Conservation (phyloP, 306 rosid species). For the Cucumis cinereus region DNA sequence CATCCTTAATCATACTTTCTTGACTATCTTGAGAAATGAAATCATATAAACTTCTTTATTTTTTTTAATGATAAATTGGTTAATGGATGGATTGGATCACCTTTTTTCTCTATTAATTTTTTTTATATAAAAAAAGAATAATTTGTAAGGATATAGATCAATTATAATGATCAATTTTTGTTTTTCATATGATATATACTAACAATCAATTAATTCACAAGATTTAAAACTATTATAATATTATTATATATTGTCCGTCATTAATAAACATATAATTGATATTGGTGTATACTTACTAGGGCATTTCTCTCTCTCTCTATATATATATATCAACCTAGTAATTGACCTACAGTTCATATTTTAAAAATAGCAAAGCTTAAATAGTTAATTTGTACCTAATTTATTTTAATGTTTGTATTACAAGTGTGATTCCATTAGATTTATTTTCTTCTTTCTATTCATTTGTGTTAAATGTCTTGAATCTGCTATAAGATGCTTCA, state of each 20-base stretch:
- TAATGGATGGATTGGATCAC: background rate
- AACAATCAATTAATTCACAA: no score
- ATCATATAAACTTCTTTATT: background rate
- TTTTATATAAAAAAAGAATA: no score
- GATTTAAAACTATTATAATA: no score
- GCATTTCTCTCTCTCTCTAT: no score
- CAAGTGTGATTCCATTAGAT: no score
- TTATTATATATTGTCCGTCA: no score
- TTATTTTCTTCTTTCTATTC: no score
- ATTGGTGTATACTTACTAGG: no score
- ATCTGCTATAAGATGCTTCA: no score
- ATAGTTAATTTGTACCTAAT: background rate
- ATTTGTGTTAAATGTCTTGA: no score
- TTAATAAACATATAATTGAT: no score
- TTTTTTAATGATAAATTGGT: background rate
- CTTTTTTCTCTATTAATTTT: background rate
- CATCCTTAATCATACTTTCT: constrained; percentile 2
- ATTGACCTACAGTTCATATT: background rate
- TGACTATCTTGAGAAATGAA: background rate
- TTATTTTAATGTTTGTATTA: background rate
- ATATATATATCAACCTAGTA: background rate
- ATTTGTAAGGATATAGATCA: background rate
- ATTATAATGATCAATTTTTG: background rate
- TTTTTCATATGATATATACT: background rate
- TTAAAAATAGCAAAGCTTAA: background rate